Conservation (phyloP, 495 filamentous ascomycete species). For the Neurospora tetrasperma region DNA sequence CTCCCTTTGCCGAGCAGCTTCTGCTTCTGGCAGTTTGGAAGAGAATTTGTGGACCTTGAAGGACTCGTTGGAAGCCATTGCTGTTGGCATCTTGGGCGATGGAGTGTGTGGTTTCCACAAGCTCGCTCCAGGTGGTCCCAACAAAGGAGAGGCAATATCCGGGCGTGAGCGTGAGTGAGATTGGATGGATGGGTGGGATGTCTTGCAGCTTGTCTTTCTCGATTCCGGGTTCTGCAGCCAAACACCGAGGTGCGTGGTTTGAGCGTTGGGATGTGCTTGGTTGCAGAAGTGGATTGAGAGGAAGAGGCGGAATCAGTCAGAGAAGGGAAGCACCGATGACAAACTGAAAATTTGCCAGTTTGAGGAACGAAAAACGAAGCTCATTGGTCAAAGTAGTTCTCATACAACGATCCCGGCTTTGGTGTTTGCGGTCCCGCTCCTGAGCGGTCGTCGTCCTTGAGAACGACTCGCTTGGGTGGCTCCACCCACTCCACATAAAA, state of each 20-base stretch:
- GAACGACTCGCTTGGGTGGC: not conserved
- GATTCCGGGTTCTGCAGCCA: not conserved
- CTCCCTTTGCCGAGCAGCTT: conserved; percentile 18
- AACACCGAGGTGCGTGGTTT: not conserved
- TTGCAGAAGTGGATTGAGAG: not conserved
- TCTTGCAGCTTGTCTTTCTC: no score
- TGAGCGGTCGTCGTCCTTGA: not conserved
- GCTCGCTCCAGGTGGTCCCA: not conserved
- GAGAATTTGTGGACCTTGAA: conserved; percentile 16
- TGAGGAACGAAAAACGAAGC: not conserved
- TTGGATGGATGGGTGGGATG: not conserved
- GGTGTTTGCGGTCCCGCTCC: not conserved
- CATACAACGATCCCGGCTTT: not conserved
- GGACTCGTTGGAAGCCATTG: not conserved
- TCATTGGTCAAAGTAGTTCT: not conserved
- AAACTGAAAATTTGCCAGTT: conserved; percentile 1
- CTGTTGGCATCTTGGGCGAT: not conserved
- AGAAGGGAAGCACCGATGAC: not conserved
- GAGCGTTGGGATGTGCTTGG: not conserved
- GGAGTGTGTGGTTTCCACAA: not conserved
- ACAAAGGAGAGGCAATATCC: not conserved
- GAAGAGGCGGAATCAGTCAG: not conserved
- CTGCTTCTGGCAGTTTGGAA: conserved; percentile 11
- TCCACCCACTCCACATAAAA: not conserved
- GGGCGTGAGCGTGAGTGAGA: not conserved